Percentiles rank a stretch among this genome's conserved stretches.
phyloP scores from a whole-genome alignment of 768 basidiomycete genomes.

The Stropharia rugosoannulata region DNA sequence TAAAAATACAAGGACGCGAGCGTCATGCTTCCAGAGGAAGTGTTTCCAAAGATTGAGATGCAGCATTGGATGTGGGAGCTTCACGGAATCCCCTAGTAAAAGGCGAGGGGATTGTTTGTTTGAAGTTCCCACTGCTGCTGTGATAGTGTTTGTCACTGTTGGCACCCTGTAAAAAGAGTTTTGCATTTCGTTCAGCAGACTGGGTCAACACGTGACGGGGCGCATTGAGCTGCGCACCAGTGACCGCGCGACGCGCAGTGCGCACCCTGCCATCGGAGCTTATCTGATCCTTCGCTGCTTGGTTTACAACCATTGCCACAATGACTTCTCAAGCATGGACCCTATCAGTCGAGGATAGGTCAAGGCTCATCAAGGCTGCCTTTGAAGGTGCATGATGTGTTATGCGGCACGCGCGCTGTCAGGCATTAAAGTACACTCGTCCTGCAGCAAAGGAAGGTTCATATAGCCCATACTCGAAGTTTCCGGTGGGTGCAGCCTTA shows the following conservation, averaged over 20 bases:
- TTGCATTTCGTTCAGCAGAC: conserved; percentile 41
- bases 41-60: conserved; percentile 42
- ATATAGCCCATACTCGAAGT: conserved; percentile 87
- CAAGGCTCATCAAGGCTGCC: conserved; percentile 53
- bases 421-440: not conserved
- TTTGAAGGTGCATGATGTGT: conserved; percentile 46
- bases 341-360: conserved; percentile 42
- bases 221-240: too few relatives aligned
- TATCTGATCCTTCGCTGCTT: not conserved
- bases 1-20: conserved; percentile 13
- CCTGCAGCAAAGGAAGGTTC: conserved; percentile 62
- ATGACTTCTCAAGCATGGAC: conserved; percentile 24
- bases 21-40: conserved; percentile 29
- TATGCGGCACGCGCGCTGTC: not conserved
- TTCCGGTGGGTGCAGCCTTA: conserved; percentile 89
- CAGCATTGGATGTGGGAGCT: conserved; percentile 41
- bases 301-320: not conserved
- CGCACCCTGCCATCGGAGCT: not conserved
- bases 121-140: conserved; percentile 45
- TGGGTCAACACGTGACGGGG: conserved; percentile 21
- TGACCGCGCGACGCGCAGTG: not conserved
- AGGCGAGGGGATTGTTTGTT: conserved; percentile 56
- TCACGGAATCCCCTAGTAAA: conserved; percentile 58
- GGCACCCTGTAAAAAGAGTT: conserved; percentile 7
- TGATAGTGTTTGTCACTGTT: not conserved